Conservation (phyloP, 768 basidiomycete species). For the Pleurotus eryngii region DNA sequence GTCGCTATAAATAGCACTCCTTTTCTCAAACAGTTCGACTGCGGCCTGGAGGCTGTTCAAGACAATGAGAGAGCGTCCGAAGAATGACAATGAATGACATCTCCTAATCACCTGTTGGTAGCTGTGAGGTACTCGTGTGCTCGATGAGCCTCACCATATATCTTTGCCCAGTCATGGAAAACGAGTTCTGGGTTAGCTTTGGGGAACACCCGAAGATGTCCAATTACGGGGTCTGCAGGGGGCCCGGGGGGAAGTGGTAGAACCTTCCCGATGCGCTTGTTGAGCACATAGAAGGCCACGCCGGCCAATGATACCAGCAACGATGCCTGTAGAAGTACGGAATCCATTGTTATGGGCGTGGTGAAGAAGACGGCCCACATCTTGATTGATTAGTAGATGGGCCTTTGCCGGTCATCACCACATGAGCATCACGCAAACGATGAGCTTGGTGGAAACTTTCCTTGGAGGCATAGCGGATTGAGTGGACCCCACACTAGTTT, state of each 20-base stretch:
- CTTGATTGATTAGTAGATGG: no score
- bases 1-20: constrained; percentile 5
- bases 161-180: background rate
- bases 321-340: no score
- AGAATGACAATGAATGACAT: constrained; percentile 1
- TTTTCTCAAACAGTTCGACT: background rate
- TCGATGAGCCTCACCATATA: background rate
- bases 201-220: constrained; percentile 1
- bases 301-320: no score
- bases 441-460: no score
- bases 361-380: no score
- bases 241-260: background rate
- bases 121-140: background rate
- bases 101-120: background rate
- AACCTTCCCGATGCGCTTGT: no score
- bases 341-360: no score
- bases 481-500: no score
- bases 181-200: background rate
- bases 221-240: constrained; percentile 1
- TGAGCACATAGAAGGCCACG: no score
- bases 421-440: no score
- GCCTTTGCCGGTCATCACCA: no score
- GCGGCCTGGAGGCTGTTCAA: constrained; percentile 2
- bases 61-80: constrained; percentile 2
- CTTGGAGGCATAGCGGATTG: no score